A percentile compares a stretch with the other conserved stretches of the same genome.
phyloP scores from a whole-genome alignment of 1,284 basidiomycete species.

The Cystobasidium slooffiae region DNA sequence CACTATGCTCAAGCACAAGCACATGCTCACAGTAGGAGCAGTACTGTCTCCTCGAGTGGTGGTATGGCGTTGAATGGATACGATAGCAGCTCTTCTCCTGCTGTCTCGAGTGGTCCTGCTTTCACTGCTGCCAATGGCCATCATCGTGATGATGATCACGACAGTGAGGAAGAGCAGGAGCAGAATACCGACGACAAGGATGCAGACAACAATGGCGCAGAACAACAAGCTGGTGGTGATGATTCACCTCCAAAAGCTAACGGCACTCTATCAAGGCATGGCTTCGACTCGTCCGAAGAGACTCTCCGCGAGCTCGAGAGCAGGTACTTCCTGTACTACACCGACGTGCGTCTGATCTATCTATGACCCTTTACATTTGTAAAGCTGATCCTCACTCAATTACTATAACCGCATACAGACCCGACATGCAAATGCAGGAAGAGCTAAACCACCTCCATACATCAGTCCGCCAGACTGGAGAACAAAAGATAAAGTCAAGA shows the following conservation, averaged over 20 bases:
- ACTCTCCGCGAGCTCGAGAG: conserved; percentile 51
- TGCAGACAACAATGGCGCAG: not conserved
- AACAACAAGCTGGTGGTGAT: not conserved
- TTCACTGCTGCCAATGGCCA: conserved; percentile 9
- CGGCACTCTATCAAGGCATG: conserved; percentile 21
- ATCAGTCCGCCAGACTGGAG: conserved; percentile 55
- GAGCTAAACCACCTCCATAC: conserved; percentile 38
- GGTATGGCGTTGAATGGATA: not conserved
- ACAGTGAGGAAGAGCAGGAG: not conserved
- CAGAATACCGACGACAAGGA: conserved; percentile 15
- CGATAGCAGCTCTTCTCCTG: not conserved
- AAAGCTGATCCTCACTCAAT: not conserved
- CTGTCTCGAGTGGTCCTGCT: not conserved
- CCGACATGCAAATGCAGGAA: conserved; percentile 33
- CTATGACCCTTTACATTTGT: not conserved
- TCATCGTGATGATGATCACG: not conserved
- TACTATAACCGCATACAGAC: conserved; percentile 16
- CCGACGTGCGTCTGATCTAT: conserved; percentile 48
- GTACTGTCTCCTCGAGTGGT: not conserved
- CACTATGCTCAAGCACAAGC: not conserved
- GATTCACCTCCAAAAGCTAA: conserved; percentile 5
- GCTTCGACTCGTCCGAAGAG: conserved; percentile 39
- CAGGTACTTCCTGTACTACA: conserved; percentile 54
- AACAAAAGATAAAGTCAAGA: conserved; percentile 59
- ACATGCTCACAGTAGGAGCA: conserved; percentile 14